Evolutionary conservation across 2,329 filamentous ascomycete species (phyloP).

Genomic region (Cercospora citrullina): DNA sequence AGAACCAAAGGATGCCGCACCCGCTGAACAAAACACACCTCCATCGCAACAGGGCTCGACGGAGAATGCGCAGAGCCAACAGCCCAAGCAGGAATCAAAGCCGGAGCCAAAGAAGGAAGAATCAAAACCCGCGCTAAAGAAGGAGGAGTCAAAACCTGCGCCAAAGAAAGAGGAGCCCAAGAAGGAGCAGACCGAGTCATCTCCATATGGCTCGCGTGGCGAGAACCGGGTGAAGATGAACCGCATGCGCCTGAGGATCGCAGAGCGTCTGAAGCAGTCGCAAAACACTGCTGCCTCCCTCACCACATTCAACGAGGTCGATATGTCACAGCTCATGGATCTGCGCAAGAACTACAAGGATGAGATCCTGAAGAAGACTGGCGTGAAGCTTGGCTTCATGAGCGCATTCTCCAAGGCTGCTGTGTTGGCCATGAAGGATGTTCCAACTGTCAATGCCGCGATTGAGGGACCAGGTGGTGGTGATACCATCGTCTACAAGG

Average conservation of each 20-base stretch:
- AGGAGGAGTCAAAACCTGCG: slow-evolving; percentile 34
- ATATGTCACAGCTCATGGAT: slow-evolving; percentile 97
- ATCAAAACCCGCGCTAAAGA: slow-evolving; percentile 46
- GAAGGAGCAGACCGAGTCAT: slow-evolving; percentile 40
- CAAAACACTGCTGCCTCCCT: slow-evolving; percentile 97
- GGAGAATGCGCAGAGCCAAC: slow-evolving; percentile 49
- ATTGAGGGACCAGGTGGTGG: slow-evolving; percentile 94
- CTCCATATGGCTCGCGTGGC: slow-evolving; percentile 69
- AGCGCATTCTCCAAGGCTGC: slow-evolving; percentile 91
- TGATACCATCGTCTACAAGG: slow-evolving; percentile 96
- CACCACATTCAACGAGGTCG: slow-evolving; percentile 98
- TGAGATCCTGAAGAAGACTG: slow-evolving; percentile 90
- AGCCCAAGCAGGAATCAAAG: slow-evolving; percentile 44
- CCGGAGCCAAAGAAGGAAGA: slow-evolving; percentile 47
- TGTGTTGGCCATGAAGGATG: slow-evolving; percentile 87
- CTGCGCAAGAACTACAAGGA: slow-evolving; percentile 98
- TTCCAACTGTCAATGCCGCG: slow-evolving; percentile 93
- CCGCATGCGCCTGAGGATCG: slow-evolving; percentile 95
- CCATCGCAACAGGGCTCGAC: slow-evolving; percentile 38
- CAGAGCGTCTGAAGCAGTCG: slow-evolving; percentile 97
- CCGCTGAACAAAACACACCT: slow-evolving; percentile 52
- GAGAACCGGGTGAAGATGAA: slow-evolving; percentile 99
- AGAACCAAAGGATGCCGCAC: slow-evolving; percentile 61
- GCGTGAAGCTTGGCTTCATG: slow-evolving; percentile 99
- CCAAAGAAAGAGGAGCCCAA: slow-evolving; percentile 46